Conservation (phyloP, 1,139 yeast genomes). For the Lipomyces yarrowii region DNA sequence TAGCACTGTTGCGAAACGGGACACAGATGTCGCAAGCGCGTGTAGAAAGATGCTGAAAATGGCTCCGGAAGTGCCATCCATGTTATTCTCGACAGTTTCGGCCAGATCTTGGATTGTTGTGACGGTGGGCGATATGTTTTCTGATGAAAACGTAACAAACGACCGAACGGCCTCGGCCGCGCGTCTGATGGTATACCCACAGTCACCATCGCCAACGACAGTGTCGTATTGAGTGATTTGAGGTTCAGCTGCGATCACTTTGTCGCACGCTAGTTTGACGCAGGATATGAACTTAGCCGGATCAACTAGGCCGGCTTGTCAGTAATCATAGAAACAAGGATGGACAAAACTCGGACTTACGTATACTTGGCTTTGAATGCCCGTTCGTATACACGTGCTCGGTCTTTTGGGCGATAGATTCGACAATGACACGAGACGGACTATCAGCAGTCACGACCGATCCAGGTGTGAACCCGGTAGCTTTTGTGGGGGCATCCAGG, state of each 20-base stretch:
- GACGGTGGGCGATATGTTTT: constrained; percentile 36
- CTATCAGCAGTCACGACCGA: constrained; percentile 9
- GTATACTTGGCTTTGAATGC: constrained; percentile 9
- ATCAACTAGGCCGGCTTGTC: constrained; percentile 68
- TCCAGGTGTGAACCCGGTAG: constrained; percentile 47
- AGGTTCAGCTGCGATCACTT: constrained; percentile 64
- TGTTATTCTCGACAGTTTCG: constrained; percentile 77
- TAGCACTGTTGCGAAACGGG: constrained; percentile 39
- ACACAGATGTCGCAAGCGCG: constrained; percentile 60
- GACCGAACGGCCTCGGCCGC: constrained; percentile 76
- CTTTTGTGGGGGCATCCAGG: constrained; percentile 48
- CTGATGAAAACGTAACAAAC: constrained; percentile 50
- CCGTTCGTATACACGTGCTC: not conserved
- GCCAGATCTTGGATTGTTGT: constrained; percentile 65
- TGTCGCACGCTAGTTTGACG: constrained; percentile 54
- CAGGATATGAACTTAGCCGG: constrained; percentile 80
- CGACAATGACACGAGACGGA: constrained; percentile 14
- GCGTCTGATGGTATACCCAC: constrained; percentile 85
- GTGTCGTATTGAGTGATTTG: constrained; percentile 83
- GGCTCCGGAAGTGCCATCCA: constrained; percentile 99
- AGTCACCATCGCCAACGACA: constrained; percentile 94
- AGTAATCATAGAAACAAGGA: constrained; percentile 43
- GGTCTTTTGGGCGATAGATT: constrained; percentile 9
- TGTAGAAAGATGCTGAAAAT: constrained; percentile 80
- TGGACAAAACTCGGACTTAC: constrained; percentile 34